These are phyloP conservation scores for Ganoderma leucocontextum DNA, from an alignment of 1,284 basidiomycete genomes.

Conservation along the genomic window DNA sequence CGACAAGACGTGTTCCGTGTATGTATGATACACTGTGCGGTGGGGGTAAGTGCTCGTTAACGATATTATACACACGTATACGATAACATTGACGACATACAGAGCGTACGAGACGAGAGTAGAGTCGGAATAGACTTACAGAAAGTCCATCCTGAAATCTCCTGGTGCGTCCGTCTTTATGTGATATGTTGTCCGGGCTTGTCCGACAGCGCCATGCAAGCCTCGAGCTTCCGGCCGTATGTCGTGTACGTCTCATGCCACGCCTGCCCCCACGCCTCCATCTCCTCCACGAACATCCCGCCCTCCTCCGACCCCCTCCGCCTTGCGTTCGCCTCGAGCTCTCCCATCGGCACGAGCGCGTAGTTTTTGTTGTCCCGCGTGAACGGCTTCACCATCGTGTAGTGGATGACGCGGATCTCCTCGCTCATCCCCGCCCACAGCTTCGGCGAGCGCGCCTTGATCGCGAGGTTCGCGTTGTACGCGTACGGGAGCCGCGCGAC, in stretches of 20 bases:
- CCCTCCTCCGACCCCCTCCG: slow-evolving; percentile 31
- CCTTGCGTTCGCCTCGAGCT: slow-evolving; percentile 37
- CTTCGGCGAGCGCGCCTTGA: slow-evolving; percentile 45
- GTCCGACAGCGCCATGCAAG: slow-evolving; percentile 28
- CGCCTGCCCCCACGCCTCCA: slow-evolving; percentile 45
- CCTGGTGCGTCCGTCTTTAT: neutral
- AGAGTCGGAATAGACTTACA: neutral
- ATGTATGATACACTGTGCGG: neutral
- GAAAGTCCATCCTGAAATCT: neutral
- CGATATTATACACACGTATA: neutral
- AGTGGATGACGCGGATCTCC: slow-evolving; percentile 50
- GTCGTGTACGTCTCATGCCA: slow-evolving; percentile 41
- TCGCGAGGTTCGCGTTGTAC: slow-evolving; percentile 57
- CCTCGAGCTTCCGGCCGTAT: slow-evolving; percentile 27
- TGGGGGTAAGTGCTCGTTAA: neutral
- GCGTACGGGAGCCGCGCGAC: slow-evolving; percentile 51
- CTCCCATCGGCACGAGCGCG: slow-evolving; percentile 37
- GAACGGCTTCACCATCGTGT: slow-evolving; percentile 52
- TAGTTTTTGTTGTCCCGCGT: slow-evolving; percentile 34
- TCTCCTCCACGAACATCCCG: slow-evolving; percentile 43
- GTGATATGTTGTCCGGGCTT: slow-evolving; percentile 11
- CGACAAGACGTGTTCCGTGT: neutral
- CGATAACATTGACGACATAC: neutral
- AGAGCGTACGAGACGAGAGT: neutral
- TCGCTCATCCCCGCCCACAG: slow-evolving; percentile 47